Evolutionary conservation across 495 filamentous ascomycete genomes (phyloP).

Genomic region (Penicillium fimorum): DNA sequence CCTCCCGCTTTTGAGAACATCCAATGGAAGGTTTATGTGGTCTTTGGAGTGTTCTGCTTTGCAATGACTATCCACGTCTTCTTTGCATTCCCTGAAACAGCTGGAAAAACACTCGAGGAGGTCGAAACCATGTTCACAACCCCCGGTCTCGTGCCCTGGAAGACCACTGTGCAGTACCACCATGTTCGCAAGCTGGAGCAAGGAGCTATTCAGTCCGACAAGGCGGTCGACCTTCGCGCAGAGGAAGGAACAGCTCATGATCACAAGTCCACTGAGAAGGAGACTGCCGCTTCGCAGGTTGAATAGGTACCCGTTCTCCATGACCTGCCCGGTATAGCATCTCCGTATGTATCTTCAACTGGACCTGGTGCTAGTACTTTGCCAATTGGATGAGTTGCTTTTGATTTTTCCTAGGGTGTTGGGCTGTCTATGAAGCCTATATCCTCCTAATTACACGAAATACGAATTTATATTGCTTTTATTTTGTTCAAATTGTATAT

Average conservation of each 20-base stretch:
- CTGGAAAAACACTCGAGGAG: conserved; percentile 79
- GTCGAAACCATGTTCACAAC: conserved; percentile 69
- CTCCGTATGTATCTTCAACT: background rate
- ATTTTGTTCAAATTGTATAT: too few species aligned
- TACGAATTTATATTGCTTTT: too few species aligned
- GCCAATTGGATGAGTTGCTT: background rate
- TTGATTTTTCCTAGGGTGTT: background rate
- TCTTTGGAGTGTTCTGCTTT: conserved; percentile 76
- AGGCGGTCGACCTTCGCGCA: conserved; percentile 20
- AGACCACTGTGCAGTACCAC: conserved; percentile 50
- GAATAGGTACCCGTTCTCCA: background rate
- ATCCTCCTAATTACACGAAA: too few species aligned
- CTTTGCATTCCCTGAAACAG: conserved; percentile 80
- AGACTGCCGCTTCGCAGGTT: background rate
- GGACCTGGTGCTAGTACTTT: background rate
- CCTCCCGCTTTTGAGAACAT: conserved; percentile 73
- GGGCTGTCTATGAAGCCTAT: background rate
- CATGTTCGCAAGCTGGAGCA: conserved; percentile 32
- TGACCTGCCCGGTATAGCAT: too few species aligned
- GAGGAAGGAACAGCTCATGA: conserved; percentile 10
- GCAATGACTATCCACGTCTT: conserved; percentile 72
- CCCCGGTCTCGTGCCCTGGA: conserved; percentile 63
- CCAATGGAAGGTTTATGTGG: conserved; percentile 68
- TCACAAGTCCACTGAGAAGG: conserved; percentile 8
- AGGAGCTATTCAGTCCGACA: conserved; percentile 30